phyloP scores from a whole-genome alignment of 495 filamentous ascomycete species.

The Amphirosellinia nigrospora region DNA sequence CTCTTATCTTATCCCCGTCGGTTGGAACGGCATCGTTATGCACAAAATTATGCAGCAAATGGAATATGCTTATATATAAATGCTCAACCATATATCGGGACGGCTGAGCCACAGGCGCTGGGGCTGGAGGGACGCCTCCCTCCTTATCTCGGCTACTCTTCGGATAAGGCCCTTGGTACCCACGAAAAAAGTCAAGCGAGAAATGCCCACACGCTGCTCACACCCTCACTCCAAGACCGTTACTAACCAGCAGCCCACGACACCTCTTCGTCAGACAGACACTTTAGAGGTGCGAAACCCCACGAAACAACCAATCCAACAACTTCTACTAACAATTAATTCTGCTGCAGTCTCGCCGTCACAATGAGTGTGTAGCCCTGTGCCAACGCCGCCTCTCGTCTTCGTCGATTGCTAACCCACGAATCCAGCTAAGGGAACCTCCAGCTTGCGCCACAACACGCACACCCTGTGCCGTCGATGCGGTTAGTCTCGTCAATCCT shows the following conservation, averaged over 20 bases:
- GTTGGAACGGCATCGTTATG: neutral
- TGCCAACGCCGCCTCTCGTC: constrained; percentile 13
- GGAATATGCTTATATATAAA: neutral
- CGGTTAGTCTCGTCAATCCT: constrained; percentile 65
- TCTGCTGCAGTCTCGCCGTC: constrained; percentile 35
- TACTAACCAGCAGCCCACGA: constrained; percentile 30
- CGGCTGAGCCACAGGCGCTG: neutral
- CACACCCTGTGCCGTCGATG: constrained; percentile 99
- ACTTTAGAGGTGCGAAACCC: constrained; percentile 35
- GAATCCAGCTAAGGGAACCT: constrained; percentile 82
- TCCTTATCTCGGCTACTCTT: constrained; percentile 34
- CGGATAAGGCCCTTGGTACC: constrained; percentile 36
- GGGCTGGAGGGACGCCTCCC: neutral
- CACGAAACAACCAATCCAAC: neutral
- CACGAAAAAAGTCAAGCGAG: constrained; percentile 43
- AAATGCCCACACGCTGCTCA: constrained; percentile 33
- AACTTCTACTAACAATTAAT: constrained; percentile 25
- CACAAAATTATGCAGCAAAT: neutral
- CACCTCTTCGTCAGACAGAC: constrained; percentile 34
- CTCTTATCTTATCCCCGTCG: constrained; percentile 13
- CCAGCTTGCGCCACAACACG: constrained; percentile 98
- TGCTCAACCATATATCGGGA: neutral
- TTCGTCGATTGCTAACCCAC: constrained; percentile 40
- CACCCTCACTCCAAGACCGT: constrained; percentile 23
- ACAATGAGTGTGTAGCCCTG: constrained; percentile 42